These are phyloP conservation scores for Phaeoacremonium minimum DNA, from an alignment of 2,329 filamentous ascomycete genomes.

Conservation along the genomic window DNA sequence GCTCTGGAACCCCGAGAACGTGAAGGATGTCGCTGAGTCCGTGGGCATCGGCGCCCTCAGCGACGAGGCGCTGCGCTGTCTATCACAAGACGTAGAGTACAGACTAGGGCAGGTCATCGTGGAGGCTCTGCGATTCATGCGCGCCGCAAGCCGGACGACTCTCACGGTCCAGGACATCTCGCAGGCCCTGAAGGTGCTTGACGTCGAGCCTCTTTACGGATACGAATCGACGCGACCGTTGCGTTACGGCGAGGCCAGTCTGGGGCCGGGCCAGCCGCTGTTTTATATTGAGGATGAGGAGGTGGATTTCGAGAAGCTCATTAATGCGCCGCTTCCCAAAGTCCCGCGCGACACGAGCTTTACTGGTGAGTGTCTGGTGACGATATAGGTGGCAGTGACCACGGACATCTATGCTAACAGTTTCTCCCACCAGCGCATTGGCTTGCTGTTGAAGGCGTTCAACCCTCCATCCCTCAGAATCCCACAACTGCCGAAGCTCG, in stretches of 20 bases:
- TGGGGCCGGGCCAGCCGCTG: slow-evolving; percentile 88
- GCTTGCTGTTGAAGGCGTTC: slow-evolving; percentile 95
- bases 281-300: slow-evolving; percentile 99
- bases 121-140: slow-evolving; percentile 95
- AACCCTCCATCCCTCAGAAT: slow-evolving; percentile 94
- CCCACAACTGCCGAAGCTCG: slow-evolving; percentile 81
- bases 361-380: slow-evolving; percentile 60
- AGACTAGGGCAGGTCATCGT: slow-evolving; percentile 89
- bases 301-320: slow-evolving; percentile 97
- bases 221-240: slow-evolving; percentile 90
- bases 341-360: slow-evolving; percentile 90
- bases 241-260: slow-evolving; percentile 86
- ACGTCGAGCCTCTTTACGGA: slow-evolving; percentile 92
- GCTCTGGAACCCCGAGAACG: slow-evolving; percentile 95
- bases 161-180: slow-evolving; percentile 87
- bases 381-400: no score
- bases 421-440: slow-evolving; percentile 70
- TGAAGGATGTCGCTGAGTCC: slow-evolving; percentile 92
- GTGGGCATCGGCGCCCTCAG: slow-evolving; percentile 79
- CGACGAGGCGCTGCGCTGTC: slow-evolving; percentile 81
- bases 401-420: no score
- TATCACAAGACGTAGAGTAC: slow-evolving; percentile 94
- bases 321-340: slow-evolving; percentile 92
- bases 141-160: slow-evolving; percentile 78
- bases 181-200: slow-evolving; percentile 77